Percentiles rank a stretch among this genome's conserved stretches.
phyloP scores from a whole-genome alignment of 108 stramenopile genomes.

The Pseudonitzschia multiseries region DNA sequence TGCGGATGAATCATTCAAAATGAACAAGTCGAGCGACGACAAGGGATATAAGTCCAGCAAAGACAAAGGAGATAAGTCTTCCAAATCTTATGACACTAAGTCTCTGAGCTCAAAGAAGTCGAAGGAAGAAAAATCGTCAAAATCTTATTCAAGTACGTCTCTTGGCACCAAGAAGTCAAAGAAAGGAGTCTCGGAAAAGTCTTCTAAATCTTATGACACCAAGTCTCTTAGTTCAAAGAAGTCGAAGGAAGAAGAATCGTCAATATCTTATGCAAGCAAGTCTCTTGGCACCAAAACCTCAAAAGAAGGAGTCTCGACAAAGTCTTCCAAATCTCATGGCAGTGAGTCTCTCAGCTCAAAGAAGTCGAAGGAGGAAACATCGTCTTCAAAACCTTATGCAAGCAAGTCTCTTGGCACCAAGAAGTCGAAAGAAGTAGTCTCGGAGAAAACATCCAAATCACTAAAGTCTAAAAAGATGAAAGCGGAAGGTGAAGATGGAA shows the following conservation, averaged over 20 bases:
- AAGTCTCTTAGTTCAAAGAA: background rate
- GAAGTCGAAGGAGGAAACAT: background rate
- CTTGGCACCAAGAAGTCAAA: no score
- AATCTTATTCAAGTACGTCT: no score
- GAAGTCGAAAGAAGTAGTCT: no score
- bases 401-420: no score
- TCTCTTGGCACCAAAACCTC: no score
- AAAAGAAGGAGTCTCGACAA: no score
- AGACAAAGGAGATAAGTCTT: no score
- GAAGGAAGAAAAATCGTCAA: background rate
- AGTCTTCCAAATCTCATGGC: no score
- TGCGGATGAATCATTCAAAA: background rate
- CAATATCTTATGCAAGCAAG: no score
- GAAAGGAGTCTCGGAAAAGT: no score
- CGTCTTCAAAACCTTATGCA: no score
- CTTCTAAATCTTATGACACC: no score
- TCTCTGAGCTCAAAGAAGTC: background rate
- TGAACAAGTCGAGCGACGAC: background rate
- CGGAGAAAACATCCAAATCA: slow-evolving; percentile 2
- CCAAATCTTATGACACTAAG: background rate
- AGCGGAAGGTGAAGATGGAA: background rate
- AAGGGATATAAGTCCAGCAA: background rate
- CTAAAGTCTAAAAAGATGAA: background rate
- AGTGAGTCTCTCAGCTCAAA: background rate
- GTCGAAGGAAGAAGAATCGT: background rate